Percentiles rank a stretch among this genome's conserved stretches.
These are phyloP conservation scores for Fraxinus cuspidata DNA, from an alignment of 257 asterid genomes.

Conservation along the genomic window DNA sequence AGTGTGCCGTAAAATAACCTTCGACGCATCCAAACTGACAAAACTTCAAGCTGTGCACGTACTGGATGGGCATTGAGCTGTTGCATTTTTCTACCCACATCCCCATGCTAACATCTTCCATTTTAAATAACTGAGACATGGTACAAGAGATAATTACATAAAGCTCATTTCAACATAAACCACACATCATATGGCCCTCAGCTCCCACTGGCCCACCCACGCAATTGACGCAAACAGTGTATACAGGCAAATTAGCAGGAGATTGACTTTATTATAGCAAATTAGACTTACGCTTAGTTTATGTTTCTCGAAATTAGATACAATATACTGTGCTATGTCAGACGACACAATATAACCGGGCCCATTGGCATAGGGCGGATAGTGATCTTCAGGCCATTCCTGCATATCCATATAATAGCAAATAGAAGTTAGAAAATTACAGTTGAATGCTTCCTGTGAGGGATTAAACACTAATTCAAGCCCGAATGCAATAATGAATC, in stretches of 20 bases:
- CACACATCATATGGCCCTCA: neutral
- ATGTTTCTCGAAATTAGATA: slow-evolving; percentile 79
- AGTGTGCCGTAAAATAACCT: slow-evolving; percentile 81
- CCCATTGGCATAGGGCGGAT: slow-evolving; percentile 95
- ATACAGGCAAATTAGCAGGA: neutral
- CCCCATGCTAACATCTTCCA: slow-evolving; percentile 99
- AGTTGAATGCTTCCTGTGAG: neutral
- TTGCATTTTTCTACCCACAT: slow-evolving; percentile 93
- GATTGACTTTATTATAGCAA: slow-evolving; percentile 8
- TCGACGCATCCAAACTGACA: slow-evolving; percentile 91
- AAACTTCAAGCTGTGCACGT: slow-evolving; percentile 83
- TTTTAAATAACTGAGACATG: slow-evolving; percentile 73
- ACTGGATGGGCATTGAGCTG: slow-evolving; percentile 58
- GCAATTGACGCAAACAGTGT: neutral
- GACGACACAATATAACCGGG: slow-evolving; percentile 88
- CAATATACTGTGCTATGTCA: slow-evolving; percentile 66
- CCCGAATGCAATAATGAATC: neutral
- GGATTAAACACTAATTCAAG: neutral
- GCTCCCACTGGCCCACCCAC: neutral
- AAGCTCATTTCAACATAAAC: neutral
- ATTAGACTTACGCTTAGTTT: slow-evolving; percentile 63
- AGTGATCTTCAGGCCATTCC: slow-evolving; percentile 97
- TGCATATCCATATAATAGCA: slow-evolving; percentile 35
- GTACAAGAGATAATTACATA: slow-evolving; percentile 9
- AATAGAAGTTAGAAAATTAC: slow-evolving; percentile 17